Evolutionary conservation across 495 filamentous ascomycete species (phyloP).

Genomic region (Penicillium bovifimosum): DNA sequence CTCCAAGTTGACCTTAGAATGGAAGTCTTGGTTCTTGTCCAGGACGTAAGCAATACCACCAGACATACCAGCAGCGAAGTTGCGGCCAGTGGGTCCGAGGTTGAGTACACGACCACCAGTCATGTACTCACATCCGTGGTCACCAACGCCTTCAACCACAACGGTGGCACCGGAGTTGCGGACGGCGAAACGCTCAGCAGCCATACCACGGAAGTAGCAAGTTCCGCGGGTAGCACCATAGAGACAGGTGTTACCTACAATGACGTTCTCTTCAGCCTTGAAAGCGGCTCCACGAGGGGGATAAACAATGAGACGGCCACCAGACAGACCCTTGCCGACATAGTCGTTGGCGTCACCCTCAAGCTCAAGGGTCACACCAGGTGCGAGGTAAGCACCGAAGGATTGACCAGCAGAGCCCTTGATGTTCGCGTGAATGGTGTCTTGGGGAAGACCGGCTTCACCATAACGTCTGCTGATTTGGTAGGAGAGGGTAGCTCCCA

Average conservation of each 20-base stretch:
- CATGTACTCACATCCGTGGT: conserved; percentile 99
- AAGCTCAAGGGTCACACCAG: conserved; percentile 92
- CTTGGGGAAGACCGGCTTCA: conserved; percentile 83
- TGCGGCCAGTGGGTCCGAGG: conserved; percentile 90
- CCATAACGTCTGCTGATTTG: conserved; percentile 92
- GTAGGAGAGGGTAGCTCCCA: conserved; percentile 95
- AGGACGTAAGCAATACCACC: conserved; percentile 97
- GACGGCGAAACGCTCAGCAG: conserved; percentile 96
- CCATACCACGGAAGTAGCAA: conserved; percentile 96
- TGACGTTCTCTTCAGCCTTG: conserved; percentile 96
- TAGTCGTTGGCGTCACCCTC: conserved; percentile 99
- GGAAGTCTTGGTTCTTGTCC: conserved; percentile 87
- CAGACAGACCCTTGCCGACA: conserved; percentile 95
- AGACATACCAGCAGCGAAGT: conserved; percentile 99
- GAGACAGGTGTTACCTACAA: conserved; percentile 95
- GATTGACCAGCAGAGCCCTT: conserved; percentile 98
- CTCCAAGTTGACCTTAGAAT: conserved; percentile 93
- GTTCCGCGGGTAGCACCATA: conserved; percentile 93
- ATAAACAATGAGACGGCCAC: conserved; percentile 93
- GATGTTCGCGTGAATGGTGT: conserved; percentile 96
- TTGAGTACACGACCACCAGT: conserved; percentile 91
- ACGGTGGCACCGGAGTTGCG: conserved; percentile 96
- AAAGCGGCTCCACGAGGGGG: conserved; percentile 89
- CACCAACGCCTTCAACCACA: conserved; percentile 94
- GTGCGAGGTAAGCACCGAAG: conserved; percentile 92